These are phyloP conservation scores for Limonium bicolor DNA, from an alignment of 148 eudicot genomes.

Conservation along the genomic window DNA sequence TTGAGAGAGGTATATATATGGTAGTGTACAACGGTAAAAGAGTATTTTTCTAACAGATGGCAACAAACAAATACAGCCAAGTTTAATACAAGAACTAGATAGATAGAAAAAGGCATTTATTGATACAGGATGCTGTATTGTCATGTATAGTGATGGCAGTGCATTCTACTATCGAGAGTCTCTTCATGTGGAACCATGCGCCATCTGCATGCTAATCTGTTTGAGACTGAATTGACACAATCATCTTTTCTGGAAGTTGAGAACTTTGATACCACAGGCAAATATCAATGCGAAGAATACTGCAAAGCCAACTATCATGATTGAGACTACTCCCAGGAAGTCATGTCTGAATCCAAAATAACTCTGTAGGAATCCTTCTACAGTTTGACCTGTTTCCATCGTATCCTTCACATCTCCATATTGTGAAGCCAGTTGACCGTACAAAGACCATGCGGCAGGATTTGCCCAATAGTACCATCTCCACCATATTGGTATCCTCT, in stretches of 20 bases:
- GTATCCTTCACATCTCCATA: slow-evolving; percentile 49
- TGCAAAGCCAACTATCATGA: slow-evolving; percentile 51
- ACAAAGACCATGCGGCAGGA: slow-evolving; percentile 96
- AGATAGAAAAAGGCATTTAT: too few relatives aligned
- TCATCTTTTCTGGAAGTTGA: slow-evolving; percentile 92
- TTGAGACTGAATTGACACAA: too few relatives aligned
- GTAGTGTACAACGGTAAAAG: too few relatives aligned
- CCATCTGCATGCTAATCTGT: too few relatives aligned
- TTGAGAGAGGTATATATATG: too few relatives aligned
- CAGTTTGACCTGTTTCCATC: slow-evolving; percentile 18
- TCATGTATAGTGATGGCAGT: too few relatives aligned
- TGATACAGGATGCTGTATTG: too few relatives aligned
- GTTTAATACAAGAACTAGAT: too few relatives aligned
- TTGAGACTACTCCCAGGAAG: slow-evolving; percentile 75
- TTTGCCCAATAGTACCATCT: slow-evolving; percentile 96
- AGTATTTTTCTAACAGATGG: too few relatives aligned
- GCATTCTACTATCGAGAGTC: too few relatives aligned
- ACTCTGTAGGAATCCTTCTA: slow-evolving; percentile 30
- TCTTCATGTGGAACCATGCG: too few relatives aligned
- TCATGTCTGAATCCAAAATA: slow-evolving; percentile 69
- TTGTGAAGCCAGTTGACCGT: slow-evolving; percentile 72
- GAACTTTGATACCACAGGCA: slow-evolving; percentile 63
- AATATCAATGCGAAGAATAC: slow-evolving; percentile 87
- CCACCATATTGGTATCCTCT: slow-evolving; percentile 99
- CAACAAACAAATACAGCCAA: too few relatives aligned